phyloP scores from a whole-genome alignment of 1,284 basidiomycete genomes.

The Malassezia nana region DNA sequence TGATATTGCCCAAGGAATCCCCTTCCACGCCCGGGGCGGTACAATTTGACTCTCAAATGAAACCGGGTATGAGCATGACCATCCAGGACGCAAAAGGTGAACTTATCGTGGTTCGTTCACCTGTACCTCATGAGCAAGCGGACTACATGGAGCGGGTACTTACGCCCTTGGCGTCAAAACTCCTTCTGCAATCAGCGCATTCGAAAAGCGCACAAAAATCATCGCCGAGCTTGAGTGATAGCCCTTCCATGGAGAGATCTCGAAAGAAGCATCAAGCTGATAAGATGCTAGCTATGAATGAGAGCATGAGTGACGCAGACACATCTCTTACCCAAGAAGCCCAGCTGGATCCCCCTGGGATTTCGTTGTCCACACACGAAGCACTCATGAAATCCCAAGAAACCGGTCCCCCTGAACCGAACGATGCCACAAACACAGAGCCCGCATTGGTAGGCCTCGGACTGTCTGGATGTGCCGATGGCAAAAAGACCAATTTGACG shows the following conservation, averaged over 20 bases:
- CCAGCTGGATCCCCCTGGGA: background rate
- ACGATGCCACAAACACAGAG: too few relatives aligned
- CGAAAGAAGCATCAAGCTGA: too few relatives aligned
- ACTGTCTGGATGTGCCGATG: background rate
- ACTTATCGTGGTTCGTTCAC: conserved; percentile 1
- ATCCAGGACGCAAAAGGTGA: conserved; percentile 13
- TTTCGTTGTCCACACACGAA: background rate
- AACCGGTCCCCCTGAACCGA: background rate
- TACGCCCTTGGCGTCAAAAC: background rate
- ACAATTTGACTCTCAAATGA: conserved; percentile 1
- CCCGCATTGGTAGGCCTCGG: background rate
- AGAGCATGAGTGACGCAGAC: background rate
- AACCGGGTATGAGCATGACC: conserved; percentile 12
- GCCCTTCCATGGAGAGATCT: background rate
- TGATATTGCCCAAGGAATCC: background rate
- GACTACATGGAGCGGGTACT: background rate
- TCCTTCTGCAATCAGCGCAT: background rate
- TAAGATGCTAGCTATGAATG: too few relatives aligned
- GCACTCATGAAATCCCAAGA: background rate
- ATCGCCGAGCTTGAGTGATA: background rate
- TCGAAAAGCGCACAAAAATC: background rate
- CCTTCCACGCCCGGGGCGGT: background rate
- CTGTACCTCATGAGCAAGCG: background rate
- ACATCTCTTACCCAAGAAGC: background rate
- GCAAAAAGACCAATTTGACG: conserved; percentile 6